Evolutionary conservation across 305 asterid species (phyloP), one percentile per base, ranked within the genome.

Genomic region (Caryopteris hybrid): DNA sequence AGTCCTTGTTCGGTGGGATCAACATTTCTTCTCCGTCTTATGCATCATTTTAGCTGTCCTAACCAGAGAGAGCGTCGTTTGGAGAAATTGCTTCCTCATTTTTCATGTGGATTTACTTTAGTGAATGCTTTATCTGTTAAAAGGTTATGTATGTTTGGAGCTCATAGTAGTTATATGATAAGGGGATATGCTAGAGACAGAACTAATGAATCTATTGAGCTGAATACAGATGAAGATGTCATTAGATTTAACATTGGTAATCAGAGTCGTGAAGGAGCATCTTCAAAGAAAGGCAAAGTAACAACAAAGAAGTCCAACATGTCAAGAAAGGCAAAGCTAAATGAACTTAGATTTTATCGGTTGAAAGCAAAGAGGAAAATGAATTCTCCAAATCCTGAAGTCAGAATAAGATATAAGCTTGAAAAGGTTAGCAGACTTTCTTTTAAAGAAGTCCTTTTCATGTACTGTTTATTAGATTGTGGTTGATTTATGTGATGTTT

Each of bases 371-470:
- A 83, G 91, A 93, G 85, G 88, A 93, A 90, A 73, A 84, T 88
- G 92, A 90, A 86, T 62, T 90, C 97, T 62, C 96, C 96, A 5
- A 93, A 88, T 74, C 99, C 97, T 48, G 97, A 88, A 87, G 95
- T 88, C 68, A 82, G 97, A 75, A 88, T 93, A 57, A 76, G 94
- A 80, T 90, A 93, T 85, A 88, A 87, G 76, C 96, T 93, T 42
- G 99, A 84, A 73, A 93, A 90, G 99, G 99, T 88, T 29, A 21
- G 86, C 58, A 43, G 52, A 46, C 27, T 51, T 22, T 36, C 55
- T 38, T 57, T 65, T 31, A 20, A 9, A 17, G 17, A 17, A 23
- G 13, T 22, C 36, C 10, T 29, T 2, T 64, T 51, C 58, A n/a
- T 34, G 45, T 47, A 21, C 12, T 29, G 38, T 43, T 22, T 68